Conservation (phyloP, 2,329 filamentous ascomycete genomes). For the Diplodia seriata region DNA sequence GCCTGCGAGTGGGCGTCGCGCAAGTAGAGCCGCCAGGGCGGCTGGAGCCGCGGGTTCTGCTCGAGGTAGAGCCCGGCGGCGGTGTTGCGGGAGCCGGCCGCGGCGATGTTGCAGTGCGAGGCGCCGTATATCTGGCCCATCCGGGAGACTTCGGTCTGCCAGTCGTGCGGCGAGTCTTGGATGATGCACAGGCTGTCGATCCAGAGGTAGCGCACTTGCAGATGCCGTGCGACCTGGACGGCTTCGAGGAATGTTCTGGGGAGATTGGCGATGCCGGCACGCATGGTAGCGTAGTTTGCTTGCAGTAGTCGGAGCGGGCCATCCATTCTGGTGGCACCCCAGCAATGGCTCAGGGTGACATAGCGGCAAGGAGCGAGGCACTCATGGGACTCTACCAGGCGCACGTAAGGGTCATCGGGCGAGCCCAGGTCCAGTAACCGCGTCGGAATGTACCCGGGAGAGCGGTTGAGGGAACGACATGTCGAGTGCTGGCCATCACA, state of each 20-base stretch:
- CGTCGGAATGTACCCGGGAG: background rate
- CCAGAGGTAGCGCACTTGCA: constrained; percentile 32
- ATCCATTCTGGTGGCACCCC: constrained; percentile 4
- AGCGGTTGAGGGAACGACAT: background rate
- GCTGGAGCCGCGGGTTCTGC: background rate
- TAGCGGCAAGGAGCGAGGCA: constrained; percentile 5
- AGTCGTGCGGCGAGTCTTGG: constrained; percentile 31
- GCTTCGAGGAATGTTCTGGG: constrained; percentile 11
- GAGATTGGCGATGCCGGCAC: background rate
- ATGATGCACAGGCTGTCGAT: constrained; percentile 36
- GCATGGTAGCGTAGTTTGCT: constrained; percentile 2
- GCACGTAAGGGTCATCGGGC: background rate
- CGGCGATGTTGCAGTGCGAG: constrained; percentile 2
- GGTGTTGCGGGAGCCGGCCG: background rate
- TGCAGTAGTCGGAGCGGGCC: background rate
- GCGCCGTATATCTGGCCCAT: constrained; percentile 21
- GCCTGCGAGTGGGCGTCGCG: background rate
- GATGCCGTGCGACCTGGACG: background rate
- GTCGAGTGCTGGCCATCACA: background rate
- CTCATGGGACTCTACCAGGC: constrained; percentile 3
- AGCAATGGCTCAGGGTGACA: constrained; percentile 15
- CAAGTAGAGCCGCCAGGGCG: background rate
- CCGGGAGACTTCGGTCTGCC: constrained; percentile 9
- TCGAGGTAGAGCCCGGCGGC: constrained; percentile 1
- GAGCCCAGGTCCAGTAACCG: constrained; percentile 3